Evolutionary conservation across 2,329 filamentous ascomycete genomes (phyloP).

Genomic region (Microdochium trichocladiopsis): DNA sequence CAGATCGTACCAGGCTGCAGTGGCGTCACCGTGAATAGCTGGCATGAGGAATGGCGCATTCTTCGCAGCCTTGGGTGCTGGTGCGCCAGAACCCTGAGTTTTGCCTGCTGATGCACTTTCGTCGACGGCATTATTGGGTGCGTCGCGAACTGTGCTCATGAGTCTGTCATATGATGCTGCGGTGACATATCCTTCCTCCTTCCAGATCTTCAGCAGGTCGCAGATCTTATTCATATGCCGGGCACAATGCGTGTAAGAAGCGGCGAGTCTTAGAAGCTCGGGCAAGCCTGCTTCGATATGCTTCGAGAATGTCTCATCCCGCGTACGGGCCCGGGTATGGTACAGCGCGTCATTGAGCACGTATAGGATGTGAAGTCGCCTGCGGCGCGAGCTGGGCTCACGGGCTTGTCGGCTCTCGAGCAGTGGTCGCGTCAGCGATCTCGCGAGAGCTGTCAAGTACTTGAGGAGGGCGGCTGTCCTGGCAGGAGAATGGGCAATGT

Average conservation of each 20-base stretch:
- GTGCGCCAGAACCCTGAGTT: constrained; percentile 11
- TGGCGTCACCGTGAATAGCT: constrained; percentile 66
- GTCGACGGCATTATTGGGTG: constrained; percentile 13
- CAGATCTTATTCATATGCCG: constrained; percentile 61
- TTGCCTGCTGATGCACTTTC: constrained; percentile 10
- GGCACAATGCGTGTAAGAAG: constrained; percentile 51
- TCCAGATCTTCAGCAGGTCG: constrained; percentile 63
- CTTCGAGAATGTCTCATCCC: constrained; percentile 42
- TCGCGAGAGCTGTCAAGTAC: constrained; percentile 65
- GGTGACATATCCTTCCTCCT: constrained; percentile 56
- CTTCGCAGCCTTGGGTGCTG: constrained; percentile 34
- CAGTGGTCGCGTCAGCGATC: constrained; percentile 31
- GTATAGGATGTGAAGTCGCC: constrained; percentile 69
- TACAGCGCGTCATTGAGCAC: constrained; percentile 73
- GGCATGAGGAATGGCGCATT: constrained; percentile 65
- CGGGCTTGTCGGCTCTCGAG: constrained; percentile 23
- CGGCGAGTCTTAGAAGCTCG: constrained; percentile 52
- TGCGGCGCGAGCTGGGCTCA: constrained; percentile 55
- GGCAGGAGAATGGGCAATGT: constrained; percentile 60
- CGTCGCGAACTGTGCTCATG: constrained; percentile 45
- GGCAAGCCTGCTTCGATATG: constrained; percentile 53
- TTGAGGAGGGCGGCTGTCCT: constrained; percentile 65
- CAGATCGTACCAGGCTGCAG: constrained; percentile 71
- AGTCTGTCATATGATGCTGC: constrained; percentile 48
- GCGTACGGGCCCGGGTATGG: constrained; percentile 50